A percentile compares a stretch with the other conserved stretches of the same genome.
phyloP scores from a whole-genome alignment of 2,329 filamentous ascomycete genomes.

The Colletotrichum truncatum region DNA sequence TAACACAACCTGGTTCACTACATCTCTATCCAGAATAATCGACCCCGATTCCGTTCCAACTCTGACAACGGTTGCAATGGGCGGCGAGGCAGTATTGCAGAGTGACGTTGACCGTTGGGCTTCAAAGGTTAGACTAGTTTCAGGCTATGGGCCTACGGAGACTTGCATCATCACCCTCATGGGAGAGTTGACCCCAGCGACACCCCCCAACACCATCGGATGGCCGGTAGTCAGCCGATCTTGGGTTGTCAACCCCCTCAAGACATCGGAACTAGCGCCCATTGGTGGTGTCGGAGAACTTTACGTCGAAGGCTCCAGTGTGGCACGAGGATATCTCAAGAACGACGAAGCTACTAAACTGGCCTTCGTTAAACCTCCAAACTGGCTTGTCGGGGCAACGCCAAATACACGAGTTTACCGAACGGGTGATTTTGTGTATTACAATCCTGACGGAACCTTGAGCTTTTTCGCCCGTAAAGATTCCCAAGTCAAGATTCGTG shows the following conservation, averaged over 20 bases:
- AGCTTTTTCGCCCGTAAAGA: slow-evolving; percentile 59
- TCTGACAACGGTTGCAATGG: not conserved
- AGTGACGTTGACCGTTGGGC: slow-evolving; percentile 44
- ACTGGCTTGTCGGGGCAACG: not conserved
- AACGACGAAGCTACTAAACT: not conserved
- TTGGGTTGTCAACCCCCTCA: slow-evolving; percentile 37
- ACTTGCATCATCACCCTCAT: slow-evolving; percentile 34
- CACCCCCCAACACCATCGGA: slow-evolving; percentile 15
- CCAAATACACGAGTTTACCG: slow-evolving; percentile 46
- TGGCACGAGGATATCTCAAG: not conserved
- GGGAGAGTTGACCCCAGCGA: slow-evolving; percentile 37
- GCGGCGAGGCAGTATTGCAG: slow-evolving; percentile 39
- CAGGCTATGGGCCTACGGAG: slow-evolving; percentile 16
- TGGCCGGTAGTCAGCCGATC: slow-evolving; percentile 35
- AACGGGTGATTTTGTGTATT: slow-evolving; percentile 58
- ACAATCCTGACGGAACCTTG: slow-evolving; percentile 50
- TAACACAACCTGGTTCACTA: slow-evolving; percentile 11
- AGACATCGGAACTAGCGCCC: slow-evolving; percentile 36
- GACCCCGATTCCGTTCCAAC: slow-evolving; percentile 6
- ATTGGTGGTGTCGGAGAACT: slow-evolving; percentile 17
- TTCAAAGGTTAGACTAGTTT: not conserved
- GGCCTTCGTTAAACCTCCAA: slow-evolving; percentile 1
- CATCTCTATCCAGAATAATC: slow-evolving; percentile 4
- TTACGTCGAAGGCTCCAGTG: slow-evolving; percentile 8
- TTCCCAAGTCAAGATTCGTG: slow-evolving; percentile 61